Conservation (phyloP, 2,329 filamentous ascomycete species). For the Chaetomium strumarium region DNA sequence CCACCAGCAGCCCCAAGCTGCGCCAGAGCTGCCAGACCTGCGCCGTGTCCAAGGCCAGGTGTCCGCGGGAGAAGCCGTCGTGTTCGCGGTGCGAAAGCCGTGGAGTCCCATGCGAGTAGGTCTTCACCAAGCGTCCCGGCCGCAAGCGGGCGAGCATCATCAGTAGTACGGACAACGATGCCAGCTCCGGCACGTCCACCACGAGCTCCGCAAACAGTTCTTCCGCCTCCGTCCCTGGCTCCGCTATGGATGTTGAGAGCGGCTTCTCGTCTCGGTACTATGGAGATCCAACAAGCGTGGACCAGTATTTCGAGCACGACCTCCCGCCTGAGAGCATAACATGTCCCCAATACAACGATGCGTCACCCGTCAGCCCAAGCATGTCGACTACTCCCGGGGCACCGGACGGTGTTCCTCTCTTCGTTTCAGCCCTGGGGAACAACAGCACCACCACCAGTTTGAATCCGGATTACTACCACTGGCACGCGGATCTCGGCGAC, state of each 20-base stretch:
- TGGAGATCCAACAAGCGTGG: background rate
- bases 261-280: background rate
- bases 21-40: constrained; percentile 23
- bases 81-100: constrained; percentile 32
- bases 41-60: constrained; percentile 34
- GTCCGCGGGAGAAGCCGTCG: constrained; percentile 31
- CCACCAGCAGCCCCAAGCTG: background rate
- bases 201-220: background rate
- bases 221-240: background rate
- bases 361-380: no score
- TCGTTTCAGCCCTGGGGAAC: no score
- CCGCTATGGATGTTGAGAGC: background rate
- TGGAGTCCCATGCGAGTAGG: constrained; percentile 31
- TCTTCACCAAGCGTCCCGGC: constrained; percentile 25
- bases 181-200: background rate
- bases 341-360: background rate
- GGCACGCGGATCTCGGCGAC: background rate
- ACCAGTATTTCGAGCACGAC: background rate
- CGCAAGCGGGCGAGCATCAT: constrained; percentile 10
- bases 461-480: no score
- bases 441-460: no score
- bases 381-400: no score
- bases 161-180: background rate
- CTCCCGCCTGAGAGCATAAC: background rate
- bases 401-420: no score